Conservation (phyloP, 169 alveolate species). For the Amoebophrya sp. region DNA sequence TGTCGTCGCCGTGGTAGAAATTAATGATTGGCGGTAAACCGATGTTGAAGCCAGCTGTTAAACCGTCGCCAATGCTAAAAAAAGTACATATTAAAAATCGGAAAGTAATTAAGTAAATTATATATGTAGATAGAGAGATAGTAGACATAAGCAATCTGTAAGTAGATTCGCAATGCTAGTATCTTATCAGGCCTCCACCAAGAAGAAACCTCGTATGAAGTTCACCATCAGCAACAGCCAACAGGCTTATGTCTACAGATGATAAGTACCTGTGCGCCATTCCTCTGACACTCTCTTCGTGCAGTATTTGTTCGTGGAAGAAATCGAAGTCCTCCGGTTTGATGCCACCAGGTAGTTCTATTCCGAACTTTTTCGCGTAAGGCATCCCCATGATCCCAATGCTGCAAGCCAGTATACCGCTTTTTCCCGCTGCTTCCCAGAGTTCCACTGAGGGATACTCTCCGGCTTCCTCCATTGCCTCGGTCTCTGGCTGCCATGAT, state of each 20-base stretch:
- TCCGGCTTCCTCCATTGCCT: neutral
- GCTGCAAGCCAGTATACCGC: neutral
- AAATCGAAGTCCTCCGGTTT: slow-evolving; percentile 32
- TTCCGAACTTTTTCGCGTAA: neutral
- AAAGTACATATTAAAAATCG: too few species aligned
- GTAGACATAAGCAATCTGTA: too few species aligned
- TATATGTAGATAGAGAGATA: too few species aligned
- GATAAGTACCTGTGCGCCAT: slow-evolving; percentile 21
- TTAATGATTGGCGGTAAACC: slow-evolving; percentile 40
- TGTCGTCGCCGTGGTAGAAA: slow-evolving; percentile 22
- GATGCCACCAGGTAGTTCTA: neutral
- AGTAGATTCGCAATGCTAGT: too few species aligned
- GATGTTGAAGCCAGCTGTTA: slow-evolving; percentile 32
- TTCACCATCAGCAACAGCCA: too few species aligned
- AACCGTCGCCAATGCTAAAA: neutral
- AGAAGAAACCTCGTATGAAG: too few species aligned
- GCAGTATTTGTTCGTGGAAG: slow-evolving; percentile 36
- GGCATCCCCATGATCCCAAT: neutral
- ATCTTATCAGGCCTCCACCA: too few species aligned
- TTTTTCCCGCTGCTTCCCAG: neutral
- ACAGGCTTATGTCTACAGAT: too few species aligned
- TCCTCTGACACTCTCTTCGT: slow-evolving; percentile 32
- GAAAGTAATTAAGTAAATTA: too few species aligned
- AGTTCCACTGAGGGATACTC: neutral
- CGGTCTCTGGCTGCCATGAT: neutral